Evolutionary conservation across 176 grass and related monocot genomes (phyloP), one percentile per base, ranked within the genome.

Genomic region (Guadua angustifolia): DNA sequence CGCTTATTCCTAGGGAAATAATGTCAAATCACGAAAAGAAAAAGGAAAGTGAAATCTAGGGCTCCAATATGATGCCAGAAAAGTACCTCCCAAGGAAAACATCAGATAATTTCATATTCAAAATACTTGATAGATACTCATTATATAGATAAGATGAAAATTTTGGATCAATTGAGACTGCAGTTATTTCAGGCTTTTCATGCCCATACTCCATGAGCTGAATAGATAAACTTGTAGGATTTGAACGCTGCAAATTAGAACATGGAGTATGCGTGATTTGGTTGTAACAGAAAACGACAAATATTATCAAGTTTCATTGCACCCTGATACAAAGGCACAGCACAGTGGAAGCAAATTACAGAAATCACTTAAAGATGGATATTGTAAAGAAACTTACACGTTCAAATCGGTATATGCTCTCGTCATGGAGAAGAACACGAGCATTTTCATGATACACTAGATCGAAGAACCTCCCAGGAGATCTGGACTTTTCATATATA

Each of bases 381-480:
- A 49, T 71, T 40, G 38, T 24, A 39, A 49, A 69, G 24, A 35
- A 85, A 74, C 88, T 84, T 86, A 95, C 93, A 52, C 44, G 69
- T 86, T 89, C 84, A 80, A 95, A 85, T 63, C 82, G 74, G 49
- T 95, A 95, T 81, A 95, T 80, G 52, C 75, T 84, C 60, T 88
- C 90, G 22, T 95, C 90, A 81, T 88, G 78, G 8, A 89, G 84
- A 69, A 94, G 68, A 39, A 85, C 90, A 56, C 74, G 85, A 22
- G 75, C 82, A 88, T 95, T 95, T 79, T 95, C 93, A 67, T 95
- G 88, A 90, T 95, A 95, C 68, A 92, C 82, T 40, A 79, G 25
- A 75, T 95, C 93, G 57, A 80, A 71, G 75, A 88, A 88, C 75
- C 24, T 84, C 50, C 73, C 85, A 65, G 73, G 74, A 63, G 53